A percentile compares a stretch with the other conserved stretches of the same genome.
These are phyloP conservation scores for Piper betle DNA, from an alignment of 164 flowering plant species.

Conservation along the genomic window DNA sequence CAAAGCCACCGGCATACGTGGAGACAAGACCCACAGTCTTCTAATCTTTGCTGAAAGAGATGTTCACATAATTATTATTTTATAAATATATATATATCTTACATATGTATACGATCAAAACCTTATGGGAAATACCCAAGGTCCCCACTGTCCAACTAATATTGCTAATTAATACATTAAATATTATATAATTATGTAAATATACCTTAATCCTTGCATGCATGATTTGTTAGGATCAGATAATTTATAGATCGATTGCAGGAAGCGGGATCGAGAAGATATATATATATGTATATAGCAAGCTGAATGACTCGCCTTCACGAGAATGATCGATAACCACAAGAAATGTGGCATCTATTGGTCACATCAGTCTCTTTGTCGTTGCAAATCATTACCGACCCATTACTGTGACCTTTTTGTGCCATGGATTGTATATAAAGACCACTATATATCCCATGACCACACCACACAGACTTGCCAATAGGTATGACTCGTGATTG, in stretches of 20 bases:
- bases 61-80: background rate
- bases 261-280: too few relatives aligned
- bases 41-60: constrained; percentile 3
- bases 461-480: background rate
- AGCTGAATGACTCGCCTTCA: background rate
- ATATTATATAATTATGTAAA: constrained; percentile 8
- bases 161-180: too few relatives aligned
- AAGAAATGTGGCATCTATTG: background rate
- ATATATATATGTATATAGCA: background rate
- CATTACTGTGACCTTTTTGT: constrained; percentile 1
- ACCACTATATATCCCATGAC: background rate
- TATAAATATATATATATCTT: too few relatives aligned
- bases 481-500: background rate
- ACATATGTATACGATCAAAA: background rate
- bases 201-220: too few relatives aligned
- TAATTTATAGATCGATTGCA: too few relatives aligned
- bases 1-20: constrained; percentile 18
- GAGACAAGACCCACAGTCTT: constrained; percentile 18
- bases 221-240: too few relatives aligned
- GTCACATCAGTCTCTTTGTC: background rate
- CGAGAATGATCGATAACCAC: background rate
- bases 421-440: background rate
- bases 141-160: background rate
- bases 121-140: background rate
- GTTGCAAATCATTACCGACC: background rate